phyloP scores from a whole-genome alignment of 2,329 filamentous ascomycete species.

The Talaromyces rugulosus region DNA sequence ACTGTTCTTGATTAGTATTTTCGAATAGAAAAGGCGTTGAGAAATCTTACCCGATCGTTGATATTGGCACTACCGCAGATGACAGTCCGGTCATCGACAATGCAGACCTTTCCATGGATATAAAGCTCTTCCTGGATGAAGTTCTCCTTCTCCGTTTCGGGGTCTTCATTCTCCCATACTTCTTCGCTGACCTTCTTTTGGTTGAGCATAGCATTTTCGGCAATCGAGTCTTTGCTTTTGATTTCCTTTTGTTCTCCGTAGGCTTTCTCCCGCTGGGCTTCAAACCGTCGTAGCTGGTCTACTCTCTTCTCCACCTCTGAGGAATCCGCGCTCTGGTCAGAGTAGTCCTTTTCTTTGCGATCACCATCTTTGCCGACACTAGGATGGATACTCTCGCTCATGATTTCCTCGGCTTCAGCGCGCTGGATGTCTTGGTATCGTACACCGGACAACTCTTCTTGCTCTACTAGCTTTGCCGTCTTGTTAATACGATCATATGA shows the following conservation, averaged over 20 bases:
- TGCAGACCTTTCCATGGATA: slow-evolving; percentile 81
- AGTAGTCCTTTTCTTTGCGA: slow-evolving; percentile 32
- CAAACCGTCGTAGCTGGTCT: slow-evolving; percentile 45
- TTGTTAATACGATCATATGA: slow-evolving; percentile 81
- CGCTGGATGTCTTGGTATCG: slow-evolving; percentile 65
- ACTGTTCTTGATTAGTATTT: slow-evolving; percentile 34
- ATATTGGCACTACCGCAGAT: slow-evolving; percentile 75
- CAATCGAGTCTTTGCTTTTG: slow-evolving; percentile 53
- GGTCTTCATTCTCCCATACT: slow-evolving; percentile 71
- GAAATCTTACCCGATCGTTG: slow-evolving; percentile 54
- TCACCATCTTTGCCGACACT: slow-evolving; percentile 43
- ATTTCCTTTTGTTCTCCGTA: slow-evolving; percentile 21
- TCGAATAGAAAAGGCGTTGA: neutral
- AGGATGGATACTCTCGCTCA: slow-evolving; percentile 66
- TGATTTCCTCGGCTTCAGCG: slow-evolving; percentile 83
- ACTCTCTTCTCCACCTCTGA: slow-evolving; percentile 19
- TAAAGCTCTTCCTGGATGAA: slow-evolving; percentile 97
- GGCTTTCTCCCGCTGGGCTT: slow-evolving; percentile 38
- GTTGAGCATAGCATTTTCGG: slow-evolving; percentile 77
- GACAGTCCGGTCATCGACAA: slow-evolving; percentile 73
- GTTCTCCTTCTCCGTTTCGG: slow-evolving; percentile 74
- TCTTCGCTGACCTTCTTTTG: slow-evolving; percentile 56
- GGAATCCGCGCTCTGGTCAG: slow-evolving; percentile 28
- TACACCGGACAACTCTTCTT: slow-evolving; percentile 74
- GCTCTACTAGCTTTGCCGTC: slow-evolving; percentile 66